These are phyloP conservation scores for Aspergillus oerlinghausenensis DNA, from an alignment of 2,329 filamentous ascomycete species.

Conservation along the genomic window DNA sequence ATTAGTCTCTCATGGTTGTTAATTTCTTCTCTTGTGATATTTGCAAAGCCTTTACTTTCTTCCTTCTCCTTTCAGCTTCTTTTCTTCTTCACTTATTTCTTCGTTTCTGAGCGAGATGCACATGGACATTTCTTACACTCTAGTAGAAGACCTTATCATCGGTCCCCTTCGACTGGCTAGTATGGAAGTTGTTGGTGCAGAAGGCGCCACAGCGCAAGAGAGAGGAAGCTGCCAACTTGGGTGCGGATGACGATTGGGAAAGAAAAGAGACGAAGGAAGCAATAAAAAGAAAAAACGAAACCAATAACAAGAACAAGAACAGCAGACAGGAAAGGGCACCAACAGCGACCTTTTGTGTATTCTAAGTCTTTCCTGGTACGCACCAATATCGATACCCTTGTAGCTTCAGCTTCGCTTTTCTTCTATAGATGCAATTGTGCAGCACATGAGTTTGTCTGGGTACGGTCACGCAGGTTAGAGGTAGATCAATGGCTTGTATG, in stretches of 20 bases:
- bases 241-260: slow-evolving; percentile 8
- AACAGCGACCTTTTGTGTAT: slow-evolving; percentile 21
- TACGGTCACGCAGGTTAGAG: not conserved
- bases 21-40: slow-evolving; percentile 27
- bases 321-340: slow-evolving; percentile 6
- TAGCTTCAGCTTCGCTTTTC: slow-evolving; percentile 18
- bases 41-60: slow-evolving; percentile 12
- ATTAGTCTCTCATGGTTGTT: slow-evolving; percentile 14
- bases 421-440: not conserved
- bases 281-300: not conserved
- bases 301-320: slow-evolving; percentile 18
- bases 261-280: slow-evolving; percentile 12
- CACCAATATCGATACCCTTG: slow-evolving; percentile 35
- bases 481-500: not conserved
- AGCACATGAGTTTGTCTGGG: not conserved
- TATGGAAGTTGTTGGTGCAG: slow-evolving; percentile 11
- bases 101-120: slow-evolving; percentile 14
- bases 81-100: slow-evolving; percentile 2
- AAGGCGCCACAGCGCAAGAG: not conserved
- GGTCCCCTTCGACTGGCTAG: not conserved
- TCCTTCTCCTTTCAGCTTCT: not conserved
- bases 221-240: not conserved
- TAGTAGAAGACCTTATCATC: not conserved
- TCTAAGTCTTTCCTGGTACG: slow-evolving; percentile 23
- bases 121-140: slow-evolving; percentile 1